phyloP scores from a whole-genome alignment of 2,329 filamentous ascomycete species.

The Neospermospora avenae region DNA sequence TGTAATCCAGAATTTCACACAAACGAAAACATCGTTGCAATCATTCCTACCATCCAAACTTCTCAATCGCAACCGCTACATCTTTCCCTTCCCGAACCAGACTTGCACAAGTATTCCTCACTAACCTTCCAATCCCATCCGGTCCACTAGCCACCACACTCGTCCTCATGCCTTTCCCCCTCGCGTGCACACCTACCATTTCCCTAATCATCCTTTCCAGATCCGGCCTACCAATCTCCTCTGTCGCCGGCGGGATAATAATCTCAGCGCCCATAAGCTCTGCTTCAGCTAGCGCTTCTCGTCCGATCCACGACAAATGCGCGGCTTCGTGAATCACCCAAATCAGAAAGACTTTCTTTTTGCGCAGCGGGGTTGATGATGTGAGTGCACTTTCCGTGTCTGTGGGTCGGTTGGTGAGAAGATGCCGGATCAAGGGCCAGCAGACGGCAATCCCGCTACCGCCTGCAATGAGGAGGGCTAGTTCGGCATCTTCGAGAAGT shows the following conservation, averaged over 20 bases:
- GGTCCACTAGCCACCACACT: slow-evolving; percentile 60
- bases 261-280: slow-evolving; percentile 48
- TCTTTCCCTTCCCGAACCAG: slow-evolving; percentile 46
- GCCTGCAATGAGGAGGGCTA: slow-evolving; percentile 56
- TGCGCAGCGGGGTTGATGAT: slow-evolving; percentile 22
- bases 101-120: slow-evolving; percentile 55
- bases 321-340: slow-evolving; percentile 55
- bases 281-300: slow-evolving; percentile 47
- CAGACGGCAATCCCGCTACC: slow-evolving; percentile 64
- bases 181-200: slow-evolving; percentile 35
- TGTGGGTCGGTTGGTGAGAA: slow-evolving; percentile 33
- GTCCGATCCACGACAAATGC: slow-evolving; percentile 53
- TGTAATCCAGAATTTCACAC: not conserved
- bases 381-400: slow-evolving; percentile 25
- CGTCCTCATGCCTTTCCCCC: slow-evolving; percentile 36
- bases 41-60: slow-evolving; percentile 58
- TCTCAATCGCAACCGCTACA: slow-evolving; percentile 58
- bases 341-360: slow-evolving; percentile 47
- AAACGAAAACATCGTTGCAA: not conserved
- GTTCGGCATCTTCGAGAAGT: slow-evolving; percentile 47
- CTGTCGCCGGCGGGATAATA: slow-evolving; percentile 52
- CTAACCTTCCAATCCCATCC: slow-evolving; percentile 56
- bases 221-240: slow-evolving; percentile 51
- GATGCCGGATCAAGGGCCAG: slow-evolving; percentile 56
- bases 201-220: slow-evolving; percentile 43